phyloP scores from a whole-genome alignment of 1,139 yeast species.

The Scheffersomyces titani region DNA sequence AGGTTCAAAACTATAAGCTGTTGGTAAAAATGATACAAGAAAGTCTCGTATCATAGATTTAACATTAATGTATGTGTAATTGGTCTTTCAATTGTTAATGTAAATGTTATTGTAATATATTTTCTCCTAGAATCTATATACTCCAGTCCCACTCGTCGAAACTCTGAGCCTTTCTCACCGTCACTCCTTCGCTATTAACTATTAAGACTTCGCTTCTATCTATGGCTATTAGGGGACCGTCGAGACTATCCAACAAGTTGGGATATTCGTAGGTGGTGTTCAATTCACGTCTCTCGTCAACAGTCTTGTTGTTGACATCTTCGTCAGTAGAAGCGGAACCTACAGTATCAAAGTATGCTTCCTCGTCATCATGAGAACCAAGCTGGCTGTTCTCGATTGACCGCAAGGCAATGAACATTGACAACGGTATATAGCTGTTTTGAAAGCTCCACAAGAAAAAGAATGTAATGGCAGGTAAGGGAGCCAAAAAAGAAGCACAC shows the following conservation, averaged over 20 bases:
- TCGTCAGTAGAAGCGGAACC: constrained; percentile 7
- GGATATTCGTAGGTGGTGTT: constrained; percentile 80
- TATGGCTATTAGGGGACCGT: constrained; percentile 78
- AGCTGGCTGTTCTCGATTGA: constrained; percentile 25
- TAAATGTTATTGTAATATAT: neutral
- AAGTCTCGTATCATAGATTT: neutral
- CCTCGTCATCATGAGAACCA: constrained; percentile 8
- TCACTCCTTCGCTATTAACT: constrained; percentile 58
- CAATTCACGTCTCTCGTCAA: constrained; percentile 68
- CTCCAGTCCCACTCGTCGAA: constrained; percentile 49
- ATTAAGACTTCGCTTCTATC: constrained; percentile 64
- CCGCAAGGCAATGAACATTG: constrained; percentile 82
- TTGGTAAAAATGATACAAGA: neutral
- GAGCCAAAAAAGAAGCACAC: constrained; percentile 69
- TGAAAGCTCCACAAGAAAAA: constrained; percentile 80
- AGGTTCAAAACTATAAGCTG: neutral
- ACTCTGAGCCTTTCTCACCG: constrained; percentile 46
- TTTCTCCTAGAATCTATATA: neutral
- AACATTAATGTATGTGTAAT: too few species aligned
- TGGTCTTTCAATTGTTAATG: neutral
- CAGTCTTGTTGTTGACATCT: constrained; percentile 32
- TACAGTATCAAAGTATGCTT: constrained; percentile 2
- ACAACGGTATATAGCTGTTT: constrained; percentile 75
- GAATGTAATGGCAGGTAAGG: constrained; percentile 70
- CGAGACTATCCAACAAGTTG: constrained; percentile 62